These are phyloP conservation scores for Psidium friedrichsthalianum DNA, from an alignment of 345 rosid genomes.

Conservation along the genomic window DNA sequence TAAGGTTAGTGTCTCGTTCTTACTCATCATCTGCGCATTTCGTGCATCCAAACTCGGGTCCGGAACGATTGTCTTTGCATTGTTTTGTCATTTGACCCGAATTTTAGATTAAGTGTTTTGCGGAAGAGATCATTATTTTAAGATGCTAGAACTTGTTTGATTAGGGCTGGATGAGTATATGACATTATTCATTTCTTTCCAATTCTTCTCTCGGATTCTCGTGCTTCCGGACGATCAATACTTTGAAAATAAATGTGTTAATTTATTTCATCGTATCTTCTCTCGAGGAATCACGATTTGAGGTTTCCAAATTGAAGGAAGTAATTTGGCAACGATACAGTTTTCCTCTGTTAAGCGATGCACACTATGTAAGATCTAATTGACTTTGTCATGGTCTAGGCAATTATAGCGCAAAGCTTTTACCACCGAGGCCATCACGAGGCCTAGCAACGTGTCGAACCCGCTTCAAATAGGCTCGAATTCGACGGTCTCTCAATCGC, in stretches of 20 bases:
- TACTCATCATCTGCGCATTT: not conserved
- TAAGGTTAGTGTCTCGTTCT: not conserved
- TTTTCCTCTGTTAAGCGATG: not conserved
- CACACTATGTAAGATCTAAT: not conserved
- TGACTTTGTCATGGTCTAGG: not conserved
- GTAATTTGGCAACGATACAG: too few relatives aligned
- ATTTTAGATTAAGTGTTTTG: not conserved
- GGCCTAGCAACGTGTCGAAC: not conserved
- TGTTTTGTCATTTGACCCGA: not conserved
- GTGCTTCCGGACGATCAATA: too few relatives aligned
- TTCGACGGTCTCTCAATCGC: not conserved
- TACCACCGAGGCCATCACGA: accelerated
- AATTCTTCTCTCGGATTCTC: too few relatives aligned
- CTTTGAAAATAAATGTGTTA: too few relatives aligned
- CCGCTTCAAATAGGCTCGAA: not conserved
- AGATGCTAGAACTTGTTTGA: not conserved
- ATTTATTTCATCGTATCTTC: too few relatives aligned
- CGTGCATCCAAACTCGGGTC: not conserved
- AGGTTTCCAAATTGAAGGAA: too few relatives aligned
- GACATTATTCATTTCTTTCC: too few relatives aligned
- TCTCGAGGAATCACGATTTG: too few relatives aligned
- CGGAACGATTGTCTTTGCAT: not conserved
- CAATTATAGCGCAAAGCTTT: not conserved
- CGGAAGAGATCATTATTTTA: not conserved
- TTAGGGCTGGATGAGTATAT: not conserved